Evolutionary conservation across 352 stramenopile genomes (phyloP).

Genomic region (Phytophthora aleatoria): DNA sequence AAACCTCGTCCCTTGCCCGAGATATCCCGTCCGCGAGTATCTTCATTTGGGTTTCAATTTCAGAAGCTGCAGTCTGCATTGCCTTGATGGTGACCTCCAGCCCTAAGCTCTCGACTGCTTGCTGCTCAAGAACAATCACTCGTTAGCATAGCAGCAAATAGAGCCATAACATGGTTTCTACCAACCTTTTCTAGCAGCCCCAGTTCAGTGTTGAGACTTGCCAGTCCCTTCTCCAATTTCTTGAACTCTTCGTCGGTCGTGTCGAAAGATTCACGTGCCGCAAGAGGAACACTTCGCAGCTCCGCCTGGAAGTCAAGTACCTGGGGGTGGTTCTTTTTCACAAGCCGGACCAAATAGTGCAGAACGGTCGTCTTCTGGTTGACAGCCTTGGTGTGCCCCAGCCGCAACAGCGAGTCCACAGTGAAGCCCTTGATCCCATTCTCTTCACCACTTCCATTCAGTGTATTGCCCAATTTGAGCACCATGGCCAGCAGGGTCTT

Average conservation of each 20-base stretch:
- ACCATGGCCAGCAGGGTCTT: slow-evolving; percentile 97
- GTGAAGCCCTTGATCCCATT: slow-evolving; percentile 94
- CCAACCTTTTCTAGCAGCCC: slow-evolving; percentile 50
- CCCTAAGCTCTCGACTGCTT: slow-evolving; percentile 30
- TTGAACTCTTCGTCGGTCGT: slow-evolving; percentile 67
- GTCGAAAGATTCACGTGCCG: slow-evolving; percentile 84
- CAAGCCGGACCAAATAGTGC: slow-evolving; percentile 97
- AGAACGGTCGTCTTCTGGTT: slow-evolving; percentile 98
- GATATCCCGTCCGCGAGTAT: slow-evolving; percentile 43
- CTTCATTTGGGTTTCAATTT: slow-evolving; percentile 57
- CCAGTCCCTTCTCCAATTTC: slow-evolving; percentile 57
- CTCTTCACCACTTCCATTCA: slow-evolving; percentile 92
- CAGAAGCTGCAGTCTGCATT: slow-evolving; percentile 37
- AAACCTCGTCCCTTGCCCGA: slow-evolving; percentile 56
- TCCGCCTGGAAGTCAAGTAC: slow-evolving; percentile 94
- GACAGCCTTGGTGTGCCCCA: slow-evolving; percentile 94
- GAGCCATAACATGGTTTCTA: background rate
- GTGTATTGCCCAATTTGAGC: slow-evolving; percentile 96
- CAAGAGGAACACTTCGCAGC: slow-evolving; percentile 80
- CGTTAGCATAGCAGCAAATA: slow-evolving; percentile 5
- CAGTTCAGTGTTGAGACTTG: slow-evolving; percentile 53
- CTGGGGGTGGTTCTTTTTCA: slow-evolving; percentile 94
- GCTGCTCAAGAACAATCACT: slow-evolving; percentile 21
- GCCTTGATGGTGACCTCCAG: slow-evolving; percentile 37
- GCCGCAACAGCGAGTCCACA: slow-evolving; percentile 94